Percentiles rank a stretch among this genome's conserved stretches.
These are phyloP conservation scores for Acanthamoeba rhysodes DNA, from an alignment of 208 protist species.

Conservation along the genomic window DNA sequence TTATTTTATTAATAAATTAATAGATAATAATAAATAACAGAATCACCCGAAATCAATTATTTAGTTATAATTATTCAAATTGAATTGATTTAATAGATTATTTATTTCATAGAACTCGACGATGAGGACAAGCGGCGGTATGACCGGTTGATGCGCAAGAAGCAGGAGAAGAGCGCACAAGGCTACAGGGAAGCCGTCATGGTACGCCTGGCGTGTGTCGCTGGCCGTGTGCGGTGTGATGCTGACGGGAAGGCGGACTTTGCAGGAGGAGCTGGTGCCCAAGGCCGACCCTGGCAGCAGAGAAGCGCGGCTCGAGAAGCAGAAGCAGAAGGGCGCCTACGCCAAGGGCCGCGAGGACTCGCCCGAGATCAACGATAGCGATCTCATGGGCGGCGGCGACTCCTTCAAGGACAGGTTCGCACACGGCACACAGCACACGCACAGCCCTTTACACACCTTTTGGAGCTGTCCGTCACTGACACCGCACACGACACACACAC, in stretches of 20 bases:
- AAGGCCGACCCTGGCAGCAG: conserved; percentile 44
- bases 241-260: background rate
- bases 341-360: conserved; percentile 31
- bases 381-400: conserved; percentile 49
- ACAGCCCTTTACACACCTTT: background rate
- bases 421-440: no score
- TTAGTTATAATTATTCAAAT: no score
- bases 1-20: no score
- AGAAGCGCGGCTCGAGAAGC: conserved; percentile 11
- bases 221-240: background rate
- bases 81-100: no score
- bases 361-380: background rate
- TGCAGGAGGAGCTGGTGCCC: conserved; percentile 32
- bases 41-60: no score
- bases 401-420: conserved; percentile 4
- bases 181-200: conserved; percentile 15
- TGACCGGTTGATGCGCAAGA: conserved; percentile 22
- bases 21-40: no score
- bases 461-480: background rate
- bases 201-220: background rate
- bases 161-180: background rate
- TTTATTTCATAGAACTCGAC: background rate
- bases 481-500: no score
- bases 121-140: conserved; percentile 54
- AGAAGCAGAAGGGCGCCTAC: conserved; percentile 26